Evolutionary conservation across 371 early-diverging fungal genomes (phyloP), one percentile per base, ranked within the genome.

Genomic region (Mucor saturninus): DNA sequence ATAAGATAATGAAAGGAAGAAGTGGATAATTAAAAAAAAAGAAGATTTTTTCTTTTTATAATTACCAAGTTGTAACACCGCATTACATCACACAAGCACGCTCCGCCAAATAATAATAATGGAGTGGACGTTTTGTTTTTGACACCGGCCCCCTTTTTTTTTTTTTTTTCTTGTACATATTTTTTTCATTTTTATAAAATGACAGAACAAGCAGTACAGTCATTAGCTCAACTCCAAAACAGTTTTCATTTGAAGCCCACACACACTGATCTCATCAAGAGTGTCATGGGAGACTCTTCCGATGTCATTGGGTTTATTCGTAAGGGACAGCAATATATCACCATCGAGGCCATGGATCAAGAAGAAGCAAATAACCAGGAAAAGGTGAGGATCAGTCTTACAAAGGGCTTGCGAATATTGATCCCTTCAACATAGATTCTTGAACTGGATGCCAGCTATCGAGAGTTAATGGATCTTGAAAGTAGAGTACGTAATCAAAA

Each of bases 401-500:
- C n/a, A n/a, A n/a, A n/a, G n/a, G n/a, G n/a, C n/a, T n/a, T n/a
- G n/a, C n/a, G n/a, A n/a, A n/a, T n/a, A n/a, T n/a, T n/a, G n/a
- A n/a, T n/a, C n/a, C n/a, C n/a, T n/a, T n/a, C n/a, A n/a, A n/a
- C n/a, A n/a, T 31, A 59, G 62, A 45, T 69, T 29, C 3, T 29
- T 1, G 30, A 29, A 42, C 13, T 65, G 13, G 65, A 70, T 10
- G 35, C 1, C 15, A 50, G 51, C 32, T 61, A 59, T 15, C 59
- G 53, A 15, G 26, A 53, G n/a, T 46, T 70, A 32, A 9, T 70
- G 4, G 62, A 62, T 59, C 31, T 65, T 5, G 59, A 65, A 14
- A 13, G 30, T 30, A 49, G 49, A 26, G n/a, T 70, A 10, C 38
- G 50, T 0, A 26, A 15, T 11, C 62, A 62, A 50, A 51, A 42